Base-by-base conservation (phyloP, 2,329 filamentous ascomycete species). In the Xylariaceae sp. region DNA sequence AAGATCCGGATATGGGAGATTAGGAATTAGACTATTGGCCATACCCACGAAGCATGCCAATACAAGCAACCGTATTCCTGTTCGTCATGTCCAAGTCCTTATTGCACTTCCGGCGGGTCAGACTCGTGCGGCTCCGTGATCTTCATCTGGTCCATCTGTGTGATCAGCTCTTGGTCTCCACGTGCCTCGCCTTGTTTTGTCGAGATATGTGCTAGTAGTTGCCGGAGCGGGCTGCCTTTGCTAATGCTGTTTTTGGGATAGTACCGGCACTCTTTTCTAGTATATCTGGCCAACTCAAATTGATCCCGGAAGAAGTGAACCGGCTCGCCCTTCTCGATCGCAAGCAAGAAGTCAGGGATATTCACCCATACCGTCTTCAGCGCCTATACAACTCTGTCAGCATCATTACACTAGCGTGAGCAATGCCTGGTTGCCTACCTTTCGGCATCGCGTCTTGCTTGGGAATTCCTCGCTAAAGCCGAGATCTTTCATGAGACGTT, bases 1-100 rank as follows among this genome's bases (percentile, higher is more conserved):
- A 92, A 91, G 75, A 89, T 97, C 58, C 82, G 90, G 58, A 72
- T 97, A 70, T 99, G 93, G 92, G 92, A 97, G 76, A 91, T 96
- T 62, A 78, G 87, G 67, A 81, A 76, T 60, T 91, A 81, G 72
- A 55, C 26, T 40, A 35, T 35, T 13, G 16, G 5, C 33, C 27
- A 23, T 51, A 45, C 50, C n/a, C 29, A 24, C 21, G 32, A 37
- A 52, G 21, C 40, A 41, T 26, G 5, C 18, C 27, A 55, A 46
- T 50, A 52, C 33, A 49, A 50, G 43, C 27, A 37, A 43, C 45
- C 35, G 16, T 29, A 46, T 33, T 40, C 30, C 37, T n/a, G n/a
- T n/a, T n/a, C n/a, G n/a, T n/a, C n/a, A n/a, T n/a, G n/a, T n/a
- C n/a, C n/a, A n/a, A n/a, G n/a, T n/a, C n/a, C n/a, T n/a, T n/a